Evolutionary conservation across 306 rosid genomes (phyloP), one percentile per base, ranked within the genome.

Genomic region (Rosa persica): DNA sequence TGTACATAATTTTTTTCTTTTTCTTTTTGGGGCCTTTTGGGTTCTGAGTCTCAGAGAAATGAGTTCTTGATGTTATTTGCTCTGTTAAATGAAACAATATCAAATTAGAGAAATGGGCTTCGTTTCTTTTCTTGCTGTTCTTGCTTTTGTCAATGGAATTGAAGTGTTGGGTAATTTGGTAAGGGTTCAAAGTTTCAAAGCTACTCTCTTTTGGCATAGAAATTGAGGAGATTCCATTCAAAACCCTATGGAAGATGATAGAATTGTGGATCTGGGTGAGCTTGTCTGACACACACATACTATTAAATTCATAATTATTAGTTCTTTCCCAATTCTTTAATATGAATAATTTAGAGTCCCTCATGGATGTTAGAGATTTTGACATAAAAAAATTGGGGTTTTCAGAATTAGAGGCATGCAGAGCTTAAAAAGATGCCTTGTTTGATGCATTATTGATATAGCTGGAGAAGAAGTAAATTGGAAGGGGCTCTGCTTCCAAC

Each of bases 251-350:
- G 66, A 61, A 68, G 23, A 67, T 79, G 58, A 66, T 72, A 67
- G 76, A 78, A 67, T 73, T 74, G 70, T 69, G 80, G 82, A 83
- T 74, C 83, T 60, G 83, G 83, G 71, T 74, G 79, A 55, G 67
- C 71, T 76, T 27, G 81, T 80, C 81, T 81, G 81, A 81, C 85
- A 62, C 74, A 43, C 69, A 44, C 38, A 42, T 19, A 19, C n/a
- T 65, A 22, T 76, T 40, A 60, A 62, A 60, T 30, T 71, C 30
- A 23, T 6, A 30, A 30, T 44, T 60, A 34, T 69, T 76, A 5
- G 13, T 19, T 42, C n/a, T n/a, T 42, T 17, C 55, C 3, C 30
- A 47, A 12, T 72, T 72, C 44, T 72, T 44, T 42, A 27, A 52
- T 39, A 16, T 66, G 55, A 67, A 39, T 72, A 70, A 39, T 40